Evolutionary conservation across 768 basidiomycete species (phyloP), one percentile per base, ranked within the genome.

Genomic region (Jaapia argillacea): DNA sequence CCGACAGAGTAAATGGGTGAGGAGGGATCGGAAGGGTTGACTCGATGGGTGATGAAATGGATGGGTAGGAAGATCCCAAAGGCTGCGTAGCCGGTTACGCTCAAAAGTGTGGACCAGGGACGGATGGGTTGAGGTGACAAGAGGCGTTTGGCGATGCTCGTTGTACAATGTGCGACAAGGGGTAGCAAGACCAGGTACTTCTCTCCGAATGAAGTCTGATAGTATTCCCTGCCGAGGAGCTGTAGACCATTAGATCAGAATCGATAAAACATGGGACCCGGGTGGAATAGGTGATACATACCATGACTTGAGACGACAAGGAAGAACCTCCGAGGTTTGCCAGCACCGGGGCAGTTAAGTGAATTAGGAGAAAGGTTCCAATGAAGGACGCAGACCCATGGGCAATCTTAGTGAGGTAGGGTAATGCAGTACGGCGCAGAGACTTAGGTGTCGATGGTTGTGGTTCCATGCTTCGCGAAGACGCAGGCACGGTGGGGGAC

Each of bases 221-320:
- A 92, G 61, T 88, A 89, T 61, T 89, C 88, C 42, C 88, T 66
- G 6, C 87, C 85, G 10, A 93, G 67, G 36, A 92, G 66, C 86
- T 91, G 51, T 6, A 35, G 14, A 26, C 23, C 10, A 10, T 14
- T 3, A 25, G 38, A 37, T 41, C 21, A 35, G 22, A n/a, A 7
- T 13, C 24, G 5, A 5, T 5, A 2, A 2, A 16, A 0, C 4
- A 6, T 12, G 14, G 18, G 7, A 24, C 25, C 5, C 14, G 7
- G 6, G 24, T 16, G 20, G 36, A 36, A 16, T 33, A 24, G 16
- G 36, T 2, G 36, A 33, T 35, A 61, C 77, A 45, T 46, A 86
- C 89, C 85, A 91, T 81, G 37, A 77, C 72, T 54, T 76, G 76
- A 3, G 85, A 88, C 5, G 87, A 71, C 13, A 79, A 55, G 6